Conservation (phyloP, 768 basidiomycete species). For the Hygrophoropsis aurantiaca region DNA sequence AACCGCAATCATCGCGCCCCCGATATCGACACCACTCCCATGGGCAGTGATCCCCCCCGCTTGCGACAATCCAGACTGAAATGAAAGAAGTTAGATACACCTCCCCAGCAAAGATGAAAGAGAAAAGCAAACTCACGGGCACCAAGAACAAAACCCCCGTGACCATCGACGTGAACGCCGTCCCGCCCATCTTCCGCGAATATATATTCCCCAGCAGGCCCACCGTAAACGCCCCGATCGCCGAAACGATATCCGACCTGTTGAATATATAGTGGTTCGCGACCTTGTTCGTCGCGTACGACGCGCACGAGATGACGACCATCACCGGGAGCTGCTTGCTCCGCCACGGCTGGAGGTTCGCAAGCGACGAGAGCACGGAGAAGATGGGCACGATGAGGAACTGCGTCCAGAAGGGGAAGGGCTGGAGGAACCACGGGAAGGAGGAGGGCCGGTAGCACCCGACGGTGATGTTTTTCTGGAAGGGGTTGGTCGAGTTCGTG, state of each 20-base stretch:
- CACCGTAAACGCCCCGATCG: constrained; percentile 82
- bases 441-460: constrained; percentile 71
- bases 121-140: constrained; percentile 55
- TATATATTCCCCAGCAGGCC: constrained; percentile 79
- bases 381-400: constrained; percentile 77
- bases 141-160: constrained; percentile 86
- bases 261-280: constrained; percentile 86
- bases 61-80: constrained; percentile 80
- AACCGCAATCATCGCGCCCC: constrained; percentile 86
- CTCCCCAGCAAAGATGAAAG: neutral
- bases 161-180: constrained; percentile 89
- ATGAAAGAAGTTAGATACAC: constrained; percentile 6
- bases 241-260: constrained; percentile 80
- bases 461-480: constrained; percentile 47
- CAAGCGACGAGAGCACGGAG: constrained; percentile 68
- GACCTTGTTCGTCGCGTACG: constrained; percentile 77
- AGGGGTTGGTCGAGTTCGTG: constrained; percentile 48
- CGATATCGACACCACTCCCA: constrained; percentile 80
- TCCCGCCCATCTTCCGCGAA: constrained; percentile 79
- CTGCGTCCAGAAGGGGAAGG: constrained; percentile 76
- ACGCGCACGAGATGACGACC: constrained; percentile 80
- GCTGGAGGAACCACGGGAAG: constrained; percentile 78
- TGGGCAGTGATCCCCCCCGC: constrained; percentile 83
- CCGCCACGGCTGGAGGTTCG: constrained; percentile 75
- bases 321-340: constrained; percentile 76